Evolutionary conservation across 208 protist species (phyloP), one percentile per base, ranked within the genome.

Genomic region (Leishmania arabica): DNA sequence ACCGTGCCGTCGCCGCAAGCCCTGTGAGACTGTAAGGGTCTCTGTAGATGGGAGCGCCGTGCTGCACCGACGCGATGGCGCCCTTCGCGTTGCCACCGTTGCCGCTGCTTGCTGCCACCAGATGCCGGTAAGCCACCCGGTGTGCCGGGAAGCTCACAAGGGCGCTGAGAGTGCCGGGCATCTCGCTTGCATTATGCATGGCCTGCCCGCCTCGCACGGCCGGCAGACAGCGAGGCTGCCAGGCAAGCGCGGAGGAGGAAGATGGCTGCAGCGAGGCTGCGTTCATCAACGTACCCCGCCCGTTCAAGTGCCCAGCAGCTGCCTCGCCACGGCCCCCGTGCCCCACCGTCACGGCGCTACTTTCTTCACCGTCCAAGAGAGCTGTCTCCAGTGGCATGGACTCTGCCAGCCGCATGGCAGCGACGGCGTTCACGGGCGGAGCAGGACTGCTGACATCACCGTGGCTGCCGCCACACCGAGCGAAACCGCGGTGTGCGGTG

Each of bases 371-470:
- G 37, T 84, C 81, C 58, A 64, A 64, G n/a, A 74, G 3, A 2
- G 78, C 82, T 0, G 82, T 31, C 64, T 85, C 82, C 34, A 85
- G 72, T 45, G 82, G 82, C 82, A 85, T 81, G n/a, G 77, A 70
- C 3, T 68, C 77, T 1, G 82, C 82, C 6, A 85, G 82, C 56
- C 69, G 51, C 54, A 77, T 60, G 37, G 56, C 3, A 42, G 74
- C 54, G 34, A 77, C 56, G 1, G 54, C 31, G 13, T 77, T 77
- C 40, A 65, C 47, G 24, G 74, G 74, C 8, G 74, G 74, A 6
- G 9, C 56, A 77, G 51, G 37, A 13, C 34, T 45, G 56, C 71
- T 42, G n/a, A 54, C 6, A 58, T 4, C 8, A 51, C 11, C 71
- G 70, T 15, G 19, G 72, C 45, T 45, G 47, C 19, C 49, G 9